Evolutionary conservation across 1,284 basidiomycete genomes (phyloP), one percentile per base, ranked within the genome.

Genomic region (Amylostereum chailletii): DNA sequence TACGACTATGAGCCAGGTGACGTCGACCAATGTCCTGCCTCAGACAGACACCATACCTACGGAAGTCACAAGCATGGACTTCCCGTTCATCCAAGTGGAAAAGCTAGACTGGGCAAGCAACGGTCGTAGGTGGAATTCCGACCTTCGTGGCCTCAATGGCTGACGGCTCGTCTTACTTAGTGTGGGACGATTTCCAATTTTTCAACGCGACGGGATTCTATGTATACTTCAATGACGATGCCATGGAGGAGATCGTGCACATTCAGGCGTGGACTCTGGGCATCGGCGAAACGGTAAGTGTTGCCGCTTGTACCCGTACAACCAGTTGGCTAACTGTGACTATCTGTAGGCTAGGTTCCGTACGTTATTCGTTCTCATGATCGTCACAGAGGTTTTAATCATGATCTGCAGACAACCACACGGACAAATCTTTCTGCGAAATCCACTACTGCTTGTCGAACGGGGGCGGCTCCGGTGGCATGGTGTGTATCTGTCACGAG

Each of bases 131-230:
- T 19, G 19, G 19, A 19, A 19, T 19, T 19, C 19, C 19, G 19
- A 19, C 30, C 11, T 42, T 29, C 51, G 27, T 33, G 45, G 42
- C 38, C 26, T 29, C 11, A 36, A 31, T 33, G 30, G 19, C 10
- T 11, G 31, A 36, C 46, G 30, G 31, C 38, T 5, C 43, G 19
- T n/a, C 11, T 11, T 32, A 1, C 5, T 8, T 43, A 48, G 52
- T 44, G 2, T 56, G 49, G 49, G 49, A 64, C 44, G 59, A 53
- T 45, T 55, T 64, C 48, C 61, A 65, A 47, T 65, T 65, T 51
- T 65, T 61, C 53, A 65, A 65, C 51, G 49, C 59, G 31, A 55
- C 54, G 7, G 64, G 64, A 27, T 64, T 63, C 53, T 56, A 65
- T 48, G 57, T 65, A 19, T 53, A 51, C 46, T 63, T 59, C 55